A percentile compares a stretch with the other conserved stretches of the same genome.
These are phyloP conservation scores for Linum tenue DNA, from an alignment of 345 rosid species.

Conservation along the genomic window DNA sequence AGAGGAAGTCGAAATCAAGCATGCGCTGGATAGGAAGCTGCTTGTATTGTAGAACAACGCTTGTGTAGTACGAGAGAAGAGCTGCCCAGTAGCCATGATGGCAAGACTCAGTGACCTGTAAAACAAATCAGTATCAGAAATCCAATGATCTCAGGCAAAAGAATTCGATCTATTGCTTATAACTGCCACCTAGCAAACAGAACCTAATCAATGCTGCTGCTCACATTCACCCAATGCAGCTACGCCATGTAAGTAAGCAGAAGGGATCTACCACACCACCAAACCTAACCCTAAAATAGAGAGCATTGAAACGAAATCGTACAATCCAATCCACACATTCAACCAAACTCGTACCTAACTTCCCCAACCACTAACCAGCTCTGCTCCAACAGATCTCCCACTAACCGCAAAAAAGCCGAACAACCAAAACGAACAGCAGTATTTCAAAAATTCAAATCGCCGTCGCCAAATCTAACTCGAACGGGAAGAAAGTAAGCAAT, in stretches of 20 bases:
- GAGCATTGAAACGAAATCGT: not conserved
- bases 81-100: slow-evolving; percentile 87
- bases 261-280: not conserved
- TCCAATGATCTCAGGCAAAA: not conserved
- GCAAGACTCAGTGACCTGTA: slow-evolving; percentile 31
- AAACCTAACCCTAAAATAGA: not conserved
- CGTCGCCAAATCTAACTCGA: not conserved
- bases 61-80: slow-evolving; percentile 77
- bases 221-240: not conserved
- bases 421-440: not conserved
- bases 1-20: slow-evolving; percentile 99
- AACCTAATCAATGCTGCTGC: not conserved
- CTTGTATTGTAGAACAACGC: slow-evolving; percentile 89
- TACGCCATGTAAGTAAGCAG: too few relatives aligned
- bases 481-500: not conserved
- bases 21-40: slow-evolving; percentile 95
- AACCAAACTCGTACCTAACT: not conserved
- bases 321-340: not conserved
- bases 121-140: slow-evolving; percentile 5
- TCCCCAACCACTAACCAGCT: not conserved
- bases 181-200: not conserved
- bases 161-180: not conserved
- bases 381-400: not conserved
- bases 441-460: too few relatives aligned
- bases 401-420: not conserved